These are phyloP conservation scores for Calocera cornea DNA, from an alignment of 768 basidiomycete genomes.

Conservation along the genomic window DNA sequence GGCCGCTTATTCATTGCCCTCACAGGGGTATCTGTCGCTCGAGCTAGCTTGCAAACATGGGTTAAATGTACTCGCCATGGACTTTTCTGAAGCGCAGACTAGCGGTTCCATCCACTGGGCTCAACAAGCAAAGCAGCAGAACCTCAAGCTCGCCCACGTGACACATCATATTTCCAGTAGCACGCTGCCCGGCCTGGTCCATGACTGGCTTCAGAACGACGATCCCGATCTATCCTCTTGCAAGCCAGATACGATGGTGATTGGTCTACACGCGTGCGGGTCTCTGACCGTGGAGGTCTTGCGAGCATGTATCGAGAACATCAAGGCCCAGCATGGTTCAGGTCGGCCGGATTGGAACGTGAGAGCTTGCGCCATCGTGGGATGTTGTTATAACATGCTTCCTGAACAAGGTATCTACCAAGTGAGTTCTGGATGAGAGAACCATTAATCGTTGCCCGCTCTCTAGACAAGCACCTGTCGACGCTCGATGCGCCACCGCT, in stretches of 20 bases:
- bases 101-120: constrained; percentile 10
- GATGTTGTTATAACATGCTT: constrained; percentile 1
- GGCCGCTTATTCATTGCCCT: neutral
- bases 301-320: constrained; percentile 9
- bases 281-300: constrained; percentile 13
- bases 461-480: neutral
- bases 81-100: constrained; percentile 9
- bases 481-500: neutral
- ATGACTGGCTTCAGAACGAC: constrained; percentile 5
- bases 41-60: constrained; percentile 9
- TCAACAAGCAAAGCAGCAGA: constrained; percentile 7
- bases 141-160: constrained; percentile 5
- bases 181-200: constrained; percentile 6
- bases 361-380: neutral
- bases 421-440: too few species aligned
- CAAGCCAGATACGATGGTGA: neutral
- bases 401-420: neutral
- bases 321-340: neutral
- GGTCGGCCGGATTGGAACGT: neutral
- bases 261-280: constrained; percentile 14
- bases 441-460: too few species aligned
- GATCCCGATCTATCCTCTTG: neutral
- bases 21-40: constrained; percentile 13
- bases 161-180: constrained; percentile 8
- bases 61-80: constrained; percentile 11